Percentiles rank a stretch among this genome's conserved stretches.
phyloP scores from a whole-genome alignment of 805 yeast genomes.

The Suhomyces xylopsoci region DNA sequence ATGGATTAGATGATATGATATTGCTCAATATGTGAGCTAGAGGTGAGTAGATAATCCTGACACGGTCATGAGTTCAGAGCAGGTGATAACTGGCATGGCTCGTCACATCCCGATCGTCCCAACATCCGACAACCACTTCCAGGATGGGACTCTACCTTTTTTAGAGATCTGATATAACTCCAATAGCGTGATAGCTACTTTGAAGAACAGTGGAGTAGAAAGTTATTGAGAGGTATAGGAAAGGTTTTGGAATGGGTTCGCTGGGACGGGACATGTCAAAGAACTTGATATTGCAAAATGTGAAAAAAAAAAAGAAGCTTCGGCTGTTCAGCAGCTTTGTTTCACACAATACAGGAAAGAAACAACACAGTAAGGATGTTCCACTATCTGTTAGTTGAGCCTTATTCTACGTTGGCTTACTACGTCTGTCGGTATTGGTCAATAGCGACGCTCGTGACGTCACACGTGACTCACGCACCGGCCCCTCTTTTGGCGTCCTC shows the following conservation, averaged over 20 bases:
- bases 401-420: too few relatives aligned
- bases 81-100: not conserved
- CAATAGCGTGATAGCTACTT: not conserved
- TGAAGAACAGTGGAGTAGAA: not conserved
- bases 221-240: too few relatives aligned
- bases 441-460: not conserved
- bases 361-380: not conserved
- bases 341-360: not conserved
- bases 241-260: not conserved
- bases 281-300: not conserved
- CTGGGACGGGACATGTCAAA: not conserved
- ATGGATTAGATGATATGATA: not conserved
- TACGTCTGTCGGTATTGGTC: not conserved
- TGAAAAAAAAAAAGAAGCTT: not conserved
- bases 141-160: not conserved
- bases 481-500: not conserved
- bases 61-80: not conserved
- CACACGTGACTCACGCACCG: not conserved
- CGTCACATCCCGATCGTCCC: not conserved
- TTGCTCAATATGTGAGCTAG: not conserved
- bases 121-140: not conserved
- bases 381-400: too few relatives aligned
- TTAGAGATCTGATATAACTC: not conserved
- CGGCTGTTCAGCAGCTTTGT: not conserved
- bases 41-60: not conserved